Evolutionary conservation across 140 eudicot species (phyloP), one percentile per base, ranked within the genome.

Genomic region (Bidens hawaiensis): DNA sequence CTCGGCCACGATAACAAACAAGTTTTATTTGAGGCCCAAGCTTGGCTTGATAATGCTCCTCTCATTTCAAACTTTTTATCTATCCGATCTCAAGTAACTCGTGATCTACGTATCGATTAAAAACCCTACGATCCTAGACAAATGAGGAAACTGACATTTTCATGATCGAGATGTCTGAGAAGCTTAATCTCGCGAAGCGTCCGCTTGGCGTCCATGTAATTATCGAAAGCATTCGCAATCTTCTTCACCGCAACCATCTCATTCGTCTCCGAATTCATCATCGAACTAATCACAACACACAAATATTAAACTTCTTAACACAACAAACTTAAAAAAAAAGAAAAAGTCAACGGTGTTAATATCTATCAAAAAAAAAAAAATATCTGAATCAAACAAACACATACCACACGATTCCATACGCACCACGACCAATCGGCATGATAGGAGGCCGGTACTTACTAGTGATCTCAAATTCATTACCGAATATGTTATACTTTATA

Each of bases 371-470:
- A 23, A 64, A 45, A 15, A 21, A 36, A 6, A 2, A 2, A 36
- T n/a, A n/a, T n/a, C n/a, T 34, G 43, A 60, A 64, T 38, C 38
- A n/a, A 27, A 46, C 8, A 47, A 23, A 62, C 1, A 11, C 63
- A 42, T 81, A 90, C 97, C 97, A 90, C 30, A 90, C 94, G 61
- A 90, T 83, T 50, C 97, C 97, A 27, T 90, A 90, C 68, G 97
- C 97, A n/a, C 97, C 97, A 6, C 95, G 97, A 33, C 97, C 97
- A 51, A 90, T 86, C 17, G 95, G 94, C 94, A 81, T 79, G 70
- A 90, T 83, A 12, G 97, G 97, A 60, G 94, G 94, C 16, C 87
- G 80, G 18, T 90, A 90, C 77, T 90, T 90, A 36, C 36, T 26
- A 3, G 97, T 83, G 60, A 90, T 69, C 71, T 90, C 95, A 23